Evolutionary conservation across 495 filamentous ascomycete species (phyloP).

Genomic region (Margaritispora aquatica): DNA sequence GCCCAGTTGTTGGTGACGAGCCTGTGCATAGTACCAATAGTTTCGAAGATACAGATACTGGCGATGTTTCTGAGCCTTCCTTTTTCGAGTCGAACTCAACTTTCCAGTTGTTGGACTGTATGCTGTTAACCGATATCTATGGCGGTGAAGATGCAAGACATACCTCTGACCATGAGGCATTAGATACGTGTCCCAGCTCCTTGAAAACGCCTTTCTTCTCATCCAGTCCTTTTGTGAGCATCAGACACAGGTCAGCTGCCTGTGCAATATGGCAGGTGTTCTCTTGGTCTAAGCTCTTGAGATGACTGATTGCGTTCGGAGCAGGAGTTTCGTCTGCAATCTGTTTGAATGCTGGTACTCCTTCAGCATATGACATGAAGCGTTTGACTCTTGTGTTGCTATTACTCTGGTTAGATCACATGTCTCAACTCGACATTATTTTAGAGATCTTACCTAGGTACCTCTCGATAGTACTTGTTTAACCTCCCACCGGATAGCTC

Average conservation of each 20-base stretch:
- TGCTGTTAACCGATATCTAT: neutral
- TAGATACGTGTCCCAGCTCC: neutral
- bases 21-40: conserved; percentile 53
- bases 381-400: conserved; percentile 46
- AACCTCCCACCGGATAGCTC: conserved; percentile 46
- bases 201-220: conserved; percentile 25
- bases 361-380: conserved; percentile 46
- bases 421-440: neutral
- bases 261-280: conserved; percentile 46
- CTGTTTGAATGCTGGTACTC: conserved; percentile 40
- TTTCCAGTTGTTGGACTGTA: conserved; percentile 36
- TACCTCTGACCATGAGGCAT: conserved; percentile 16
- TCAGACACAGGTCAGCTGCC: conserved; percentile 46
- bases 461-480: conserved; percentile 48
- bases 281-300: conserved; percentile 46
- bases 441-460: conserved; percentile 39
- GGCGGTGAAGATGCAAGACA: neutral
- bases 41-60: conserved; percentile 27
- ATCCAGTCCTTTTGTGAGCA: conserved; percentile 42
- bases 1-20: conserved; percentile 37
- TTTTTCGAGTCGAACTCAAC: conserved; percentile 28
- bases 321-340: conserved; percentile 37
- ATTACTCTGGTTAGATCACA: conserved; percentile 11
- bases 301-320: conserved; percentile 42
- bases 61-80: conserved; percentile 12